Evolutionary conservation across 2,329 filamentous ascomycete genomes (phyloP), one percentile per base, ranked within the genome.

Genomic region (Penicillium freii): DNA sequence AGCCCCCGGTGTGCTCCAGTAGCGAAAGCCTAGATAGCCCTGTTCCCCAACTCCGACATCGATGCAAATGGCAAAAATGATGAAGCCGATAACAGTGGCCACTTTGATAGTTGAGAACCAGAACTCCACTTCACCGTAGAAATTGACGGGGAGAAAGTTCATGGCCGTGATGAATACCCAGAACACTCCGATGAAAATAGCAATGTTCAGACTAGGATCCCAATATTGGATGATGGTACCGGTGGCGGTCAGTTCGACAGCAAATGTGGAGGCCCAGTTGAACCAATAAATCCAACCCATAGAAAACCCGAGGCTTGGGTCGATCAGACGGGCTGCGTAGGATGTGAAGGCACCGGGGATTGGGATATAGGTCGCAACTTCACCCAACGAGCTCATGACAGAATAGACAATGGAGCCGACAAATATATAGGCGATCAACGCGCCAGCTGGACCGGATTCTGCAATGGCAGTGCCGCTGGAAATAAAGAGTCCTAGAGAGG

Each of bases 241-340:
- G 1, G 87, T 84, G 0, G 87, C 87, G 0, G 85, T 88, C 38
- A 92, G 78, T 70, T 92, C 88, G n/a, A 91, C 81, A 1, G 87
- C 87, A 62, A 84, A 89, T 0, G 88, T 90, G 50, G 88, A 84
- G 17, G 85, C 81, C 87, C 87, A 92, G 44, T 83, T 86, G 67
- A 91, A 91, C 86, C 87, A 92, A 75, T 92, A 92, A 58, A 90
- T 86, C 89, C 89, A 92, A 17, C 89, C 89, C 81, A 91, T 88
- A 17, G 88, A 81, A 66, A 91, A 92, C 8, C 87, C 88, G 45
- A 91, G 78, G 54, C 85, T 86, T 10, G 84, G 86, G 66, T 89
- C 86, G 59, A 91, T 82, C 68, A 92, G 91, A 15, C 90, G 87
- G 39, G 85, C 82, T 15, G 89, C 88, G 66, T 91, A 92, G 33